A percentile compares a stretch with the other conserved stretches of the same genome.
phyloP scores from a whole-genome alignment of 2,329 filamentous ascomycete genomes.

The Emydomyces testavorans region DNA sequence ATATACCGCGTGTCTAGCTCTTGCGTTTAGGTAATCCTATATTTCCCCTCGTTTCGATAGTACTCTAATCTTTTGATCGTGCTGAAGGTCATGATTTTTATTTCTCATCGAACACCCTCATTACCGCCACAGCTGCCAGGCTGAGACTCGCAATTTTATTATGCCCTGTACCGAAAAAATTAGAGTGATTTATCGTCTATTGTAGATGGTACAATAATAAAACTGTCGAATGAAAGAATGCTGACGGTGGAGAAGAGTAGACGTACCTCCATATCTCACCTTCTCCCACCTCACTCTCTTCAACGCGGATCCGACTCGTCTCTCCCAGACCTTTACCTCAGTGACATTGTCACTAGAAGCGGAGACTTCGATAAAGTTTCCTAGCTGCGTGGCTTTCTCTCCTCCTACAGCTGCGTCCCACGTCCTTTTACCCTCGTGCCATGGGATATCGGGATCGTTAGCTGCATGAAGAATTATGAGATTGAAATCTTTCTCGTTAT shows the following conservation, averaged over 20 bases:
- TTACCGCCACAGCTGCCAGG: conserved; percentile 28
- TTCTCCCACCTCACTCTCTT: conserved; percentile 37
- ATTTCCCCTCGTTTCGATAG: neutral
- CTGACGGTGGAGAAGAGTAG: neutral
- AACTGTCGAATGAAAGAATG: too few species aligned
- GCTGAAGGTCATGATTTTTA: neutral
- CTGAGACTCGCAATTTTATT: conserved; percentile 34
- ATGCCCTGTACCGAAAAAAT: conserved; percentile 23
- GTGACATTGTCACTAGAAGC: conserved; percentile 23
- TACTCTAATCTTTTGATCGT: neutral
- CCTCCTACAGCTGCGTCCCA: conserved; percentile 32
- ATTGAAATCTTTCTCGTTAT: conserved; percentile 44
- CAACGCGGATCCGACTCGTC: conserved; percentile 17
- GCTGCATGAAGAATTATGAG: conserved; percentile 67
- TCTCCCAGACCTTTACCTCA: conserved; percentile 33
- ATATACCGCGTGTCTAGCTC: too few species aligned
- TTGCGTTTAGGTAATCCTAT: neutral
- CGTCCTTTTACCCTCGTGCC: conserved; percentile 37
- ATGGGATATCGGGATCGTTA: conserved; percentile 74
- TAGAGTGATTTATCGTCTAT: too few species aligned
- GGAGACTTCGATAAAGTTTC: conserved; percentile 23
- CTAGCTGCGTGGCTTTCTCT: conserved; percentile 19
- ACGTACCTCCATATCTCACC: conserved; percentile 34
- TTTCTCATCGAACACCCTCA: conserved; percentile 29
- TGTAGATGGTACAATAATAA: too few species aligned